These are phyloP conservation scores for Kodamaea leandrae DNA, from an alignment of 805 yeast species.

Conservation along the genomic window DNA sequence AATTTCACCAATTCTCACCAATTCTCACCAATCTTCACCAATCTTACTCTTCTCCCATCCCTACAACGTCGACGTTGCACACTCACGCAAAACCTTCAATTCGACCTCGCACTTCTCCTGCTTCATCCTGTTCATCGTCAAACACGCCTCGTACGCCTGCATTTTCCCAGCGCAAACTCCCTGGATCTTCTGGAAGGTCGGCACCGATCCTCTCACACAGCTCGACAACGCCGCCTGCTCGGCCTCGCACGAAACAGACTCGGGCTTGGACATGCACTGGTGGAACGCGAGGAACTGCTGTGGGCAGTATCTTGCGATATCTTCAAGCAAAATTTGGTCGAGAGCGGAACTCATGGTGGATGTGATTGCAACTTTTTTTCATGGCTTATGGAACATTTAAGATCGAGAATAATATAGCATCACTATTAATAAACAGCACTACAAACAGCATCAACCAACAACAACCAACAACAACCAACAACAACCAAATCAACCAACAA, in stretches of 20 bases:
- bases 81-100: slow-evolving; percentile 57
- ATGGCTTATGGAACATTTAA: no score
- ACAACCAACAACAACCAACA: no score
- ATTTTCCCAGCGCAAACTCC: slow-evolving; percentile 56
- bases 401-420: no score
- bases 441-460: no score
- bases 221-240: slow-evolving; percentile 57
- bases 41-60: no score
- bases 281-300: slow-evolving; percentile 69
- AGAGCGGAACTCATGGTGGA: slow-evolving; percentile 21
- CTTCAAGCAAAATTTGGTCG: slow-evolving; percentile 76
- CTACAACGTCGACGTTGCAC: slow-evolving; percentile 50
- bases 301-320: slow-evolving; percentile 75
- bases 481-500: no score
- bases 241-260: slow-evolving; percentile 46
- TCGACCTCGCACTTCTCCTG: slow-evolving; percentile 51
- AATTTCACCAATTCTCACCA: no score
- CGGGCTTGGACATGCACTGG: slow-evolving; percentile 62
- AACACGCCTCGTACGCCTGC: slow-evolving; percentile 64
- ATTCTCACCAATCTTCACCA: no score
- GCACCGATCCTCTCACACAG: slow-evolving; percentile 66
- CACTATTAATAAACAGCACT: no score
- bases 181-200: slow-evolving; percentile 69
- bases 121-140: slow-evolving; percentile 45
- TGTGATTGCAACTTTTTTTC: neutral